These are phyloP conservation scores for Polytolypa hystricis DNA, from an alignment of 2,329 filamentous ascomycete genomes.

Conservation along the genomic window DNA sequence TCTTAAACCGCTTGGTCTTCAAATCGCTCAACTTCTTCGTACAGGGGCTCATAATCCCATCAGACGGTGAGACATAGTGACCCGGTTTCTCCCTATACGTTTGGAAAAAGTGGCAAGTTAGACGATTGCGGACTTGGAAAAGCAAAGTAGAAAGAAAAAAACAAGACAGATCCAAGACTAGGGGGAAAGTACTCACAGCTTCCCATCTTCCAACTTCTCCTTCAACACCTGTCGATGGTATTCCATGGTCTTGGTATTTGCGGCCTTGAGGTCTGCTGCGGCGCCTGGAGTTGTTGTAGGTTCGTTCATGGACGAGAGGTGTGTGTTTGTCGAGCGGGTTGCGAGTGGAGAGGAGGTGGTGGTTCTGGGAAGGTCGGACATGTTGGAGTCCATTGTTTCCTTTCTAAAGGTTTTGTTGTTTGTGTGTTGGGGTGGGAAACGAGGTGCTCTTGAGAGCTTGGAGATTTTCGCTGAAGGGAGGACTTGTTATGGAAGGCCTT, in stretches of 20 bases:
- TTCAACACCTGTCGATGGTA: slow-evolving; percentile 34
- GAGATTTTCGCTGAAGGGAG: no score
- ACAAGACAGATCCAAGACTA: no score
- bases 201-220: slow-evolving; percentile 28
- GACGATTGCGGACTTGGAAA: no score
- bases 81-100: slow-evolving; percentile 14
- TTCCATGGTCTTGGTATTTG: slow-evolving; percentile 28
- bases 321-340: slow-evolving; percentile 33
- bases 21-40: slow-evolving; percentile 40
- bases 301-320: slow-evolving; percentile 16
- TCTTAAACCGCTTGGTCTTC: slow-evolving; percentile 40
- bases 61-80: slow-evolving; percentile 38
- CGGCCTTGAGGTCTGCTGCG: slow-evolving; percentile 21
- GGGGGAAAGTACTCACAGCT: slow-evolving; percentile 29
- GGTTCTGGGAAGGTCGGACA: slow-evolving; percentile 7
- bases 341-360: no score
- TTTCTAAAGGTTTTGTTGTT: neutral
- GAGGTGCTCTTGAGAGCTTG: no score
- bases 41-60: slow-evolving; percentile 40
- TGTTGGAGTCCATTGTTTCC: slow-evolving; percentile 23
- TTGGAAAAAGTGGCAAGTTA: no score
- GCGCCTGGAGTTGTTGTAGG: neutral
- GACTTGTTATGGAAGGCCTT: no score
- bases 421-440: no score
- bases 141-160: slow-evolving; percentile 3